A percentile compares a stretch with the other conserved stretches of the same genome.
These are phyloP conservation scores for Butyriboletus appendiculatus DNA, from an alignment of 1,284 basidiomycete species.

Conservation along the genomic window DNA sequence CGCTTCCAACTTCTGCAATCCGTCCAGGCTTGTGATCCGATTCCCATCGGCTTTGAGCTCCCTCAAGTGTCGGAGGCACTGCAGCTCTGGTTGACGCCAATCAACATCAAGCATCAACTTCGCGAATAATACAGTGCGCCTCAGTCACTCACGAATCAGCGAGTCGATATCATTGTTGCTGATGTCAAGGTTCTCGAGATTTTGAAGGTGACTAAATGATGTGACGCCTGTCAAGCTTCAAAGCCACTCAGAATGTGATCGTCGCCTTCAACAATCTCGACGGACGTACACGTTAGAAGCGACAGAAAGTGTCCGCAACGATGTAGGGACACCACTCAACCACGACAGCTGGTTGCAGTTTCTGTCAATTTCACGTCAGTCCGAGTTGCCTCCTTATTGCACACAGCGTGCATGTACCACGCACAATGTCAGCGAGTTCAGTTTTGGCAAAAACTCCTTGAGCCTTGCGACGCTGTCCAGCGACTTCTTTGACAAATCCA, in stretches of 20 bases:
- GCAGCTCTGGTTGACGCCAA: slow-evolving; percentile 59
- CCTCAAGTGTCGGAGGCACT: slow-evolving; percentile 80
- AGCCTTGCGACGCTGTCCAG: slow-evolving; percentile 90
- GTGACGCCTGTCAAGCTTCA: slow-evolving; percentile 80
- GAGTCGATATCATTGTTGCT: slow-evolving; percentile 90
- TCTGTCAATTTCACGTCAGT: slow-evolving; percentile 44
- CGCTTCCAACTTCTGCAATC: slow-evolving; percentile 76
- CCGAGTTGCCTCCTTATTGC: not conserved
- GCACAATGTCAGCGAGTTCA: slow-evolving; percentile 82
- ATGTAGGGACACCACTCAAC: slow-evolving; percentile 82
- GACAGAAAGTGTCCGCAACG: slow-evolving; percentile 79
- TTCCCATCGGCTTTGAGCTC: slow-evolving; percentile 91
- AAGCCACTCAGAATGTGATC: slow-evolving; percentile 16
- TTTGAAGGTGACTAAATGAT: slow-evolving; percentile 85
- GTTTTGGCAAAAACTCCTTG: slow-evolving; percentile 89
- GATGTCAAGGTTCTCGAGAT: slow-evolving; percentile 89
- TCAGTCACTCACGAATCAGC: slow-evolving; percentile 67
- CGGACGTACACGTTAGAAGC: slow-evolving; percentile 70
- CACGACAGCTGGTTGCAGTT: slow-evolving; percentile 83
- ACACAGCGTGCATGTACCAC: slow-evolving; percentile 35
- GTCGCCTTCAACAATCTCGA: slow-evolving; percentile 8
- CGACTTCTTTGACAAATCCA: slow-evolving; percentile 80
- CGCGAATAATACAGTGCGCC: not conserved
- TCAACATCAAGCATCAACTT: slow-evolving; percentile 8
- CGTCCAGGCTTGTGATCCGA: slow-evolving; percentile 73